Base-by-base conservation (phyloP, 2,329 filamentous ascomycete genomes). In the Trichoderma endophyticum region DNA sequence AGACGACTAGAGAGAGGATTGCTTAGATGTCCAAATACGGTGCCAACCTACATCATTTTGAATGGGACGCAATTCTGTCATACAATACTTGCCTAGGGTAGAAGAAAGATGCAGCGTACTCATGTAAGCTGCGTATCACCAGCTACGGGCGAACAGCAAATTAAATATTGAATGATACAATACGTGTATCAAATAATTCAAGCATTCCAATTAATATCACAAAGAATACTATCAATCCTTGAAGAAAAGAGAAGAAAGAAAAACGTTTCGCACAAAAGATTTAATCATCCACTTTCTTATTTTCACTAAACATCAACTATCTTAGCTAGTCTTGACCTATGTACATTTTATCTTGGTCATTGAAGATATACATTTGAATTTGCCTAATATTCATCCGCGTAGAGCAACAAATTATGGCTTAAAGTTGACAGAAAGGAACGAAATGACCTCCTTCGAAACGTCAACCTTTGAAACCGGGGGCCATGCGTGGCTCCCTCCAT, bases 401-500 rank as follows among this genome's bases (percentile, higher is more conserved):
- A 14, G 0, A 11, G 24, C 34, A 12, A 9, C 15, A 26, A 18
- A n/a, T 63, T 14, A 63, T 26, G 60, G 60, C 60, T 63, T 63
- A n/a, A 48, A 63, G 21, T 63, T 63, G 5, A 63, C 60, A 7
- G 60, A 63, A 28, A 63, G 24, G 36, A 63, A 63, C 9, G 43
- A 24, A n/a, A 63, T 63, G 28, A 63, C 36, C 36, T 30, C 36
- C 3, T 36, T 36, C 14, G 60, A 67, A 24, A 67, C 57, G 51
- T 70, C 57, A 62, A 63, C 18, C 60, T 63, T 26, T 34, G 60
- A 63, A 15, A 62, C 62, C 21, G 56, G 51, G 18, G 75, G 75
- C 73, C 73, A 77, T 6, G 34, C 60, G 34, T 77, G 75, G 14
- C 39, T 28, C 34, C 73, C 73, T 6, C 72, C 73, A 8, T 75